Base-by-base conservation (phyloP, 345 rosid species). In the Arabidopsis arenosa region DNA sequence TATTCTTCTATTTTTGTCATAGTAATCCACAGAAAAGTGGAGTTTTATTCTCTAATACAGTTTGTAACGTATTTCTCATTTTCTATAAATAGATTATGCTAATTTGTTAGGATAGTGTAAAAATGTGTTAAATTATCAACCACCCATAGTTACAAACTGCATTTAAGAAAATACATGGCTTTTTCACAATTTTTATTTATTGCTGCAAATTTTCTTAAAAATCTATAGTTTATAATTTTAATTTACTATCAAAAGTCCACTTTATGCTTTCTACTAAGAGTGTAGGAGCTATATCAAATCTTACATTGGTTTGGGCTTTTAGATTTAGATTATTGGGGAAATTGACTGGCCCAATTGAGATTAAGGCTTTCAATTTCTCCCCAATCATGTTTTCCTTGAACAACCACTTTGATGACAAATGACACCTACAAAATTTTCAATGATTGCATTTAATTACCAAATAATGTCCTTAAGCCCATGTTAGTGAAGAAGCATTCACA, bases 401-500 rank as follows among this genome's bases (percentile, higher is more conserved):
- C 40, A 54, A 68, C 15, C 43, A 55, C 17, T 30, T 55, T 15
- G 3, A 28, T 2, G 28, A 49, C 55, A 18, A 23, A 8, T 48
- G 12, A 49, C 62, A 61, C 21, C 37, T n/a, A 66, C 35, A 47
- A 13, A 21, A 63, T 14, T 18, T 41, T 13, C n/a, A 49, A 23
- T 67, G 55, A 51, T 30, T 75, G 68, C 43, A 40, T 40, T 48
- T 59, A 68, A 68, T 36, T 10, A 68, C 52, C 44, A 54, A 13
- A 76, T 53, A 56, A 23, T 0, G 26, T 44, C 57, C 52, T 15
- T 37, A 52, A 70, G 52, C n/a, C 39, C 74, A 67, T 67, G 67
- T 62, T 14, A 26, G 55, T 51, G 53, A 68, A 67, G 53, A 68
- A 67, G 45, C 61, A 75, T 68, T 23, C 26, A 23, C 54, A 39